Percentiles rank a stretch among this genome's conserved stretches.
Evolutionary conservation across 495 filamentous ascomycete genomes (phyloP).

Genomic region (Aspergillus incahuasiensis): DNA sequence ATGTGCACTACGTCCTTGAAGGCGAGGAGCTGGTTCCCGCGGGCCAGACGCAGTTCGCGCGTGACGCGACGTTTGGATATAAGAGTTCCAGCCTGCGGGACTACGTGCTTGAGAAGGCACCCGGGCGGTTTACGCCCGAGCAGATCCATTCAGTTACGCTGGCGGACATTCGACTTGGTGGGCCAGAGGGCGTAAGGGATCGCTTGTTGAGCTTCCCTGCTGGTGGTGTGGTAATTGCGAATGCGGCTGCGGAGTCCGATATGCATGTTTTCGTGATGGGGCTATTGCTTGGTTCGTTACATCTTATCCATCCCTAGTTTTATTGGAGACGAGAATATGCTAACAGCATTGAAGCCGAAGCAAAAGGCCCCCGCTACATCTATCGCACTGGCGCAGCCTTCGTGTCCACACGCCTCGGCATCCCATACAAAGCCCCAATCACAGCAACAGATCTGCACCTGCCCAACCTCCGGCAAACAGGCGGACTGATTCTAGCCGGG

Average conservation of each 20-base stretch:
- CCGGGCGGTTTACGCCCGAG: conserved; percentile 26
- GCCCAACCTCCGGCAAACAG: conserved; percentile 26
- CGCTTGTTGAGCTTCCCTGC: conserved; percentile 29
- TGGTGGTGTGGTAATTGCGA: conserved; percentile 40
- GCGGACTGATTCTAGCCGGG: conserved; percentile 48
- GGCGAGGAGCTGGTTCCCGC: conserved; percentile 42
- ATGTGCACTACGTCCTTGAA: conserved; percentile 52
- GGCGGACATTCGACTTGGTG: conserved; percentile 40
- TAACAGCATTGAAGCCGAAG: conserved; percentile 27
- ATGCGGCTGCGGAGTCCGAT: conserved; percentile 48
- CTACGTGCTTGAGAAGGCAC: conserved; percentile 49
- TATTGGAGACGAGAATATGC: neutral
- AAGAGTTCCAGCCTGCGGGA: conserved; percentile 44
- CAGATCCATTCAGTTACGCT: conserved; percentile 41
- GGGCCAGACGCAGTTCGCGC: conserved; percentile 45
- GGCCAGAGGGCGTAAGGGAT: conserved; percentile 33
- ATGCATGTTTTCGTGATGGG: conserved; percentile 49
- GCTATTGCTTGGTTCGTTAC: conserved; percentile 38
- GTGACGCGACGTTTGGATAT: conserved; percentile 52
- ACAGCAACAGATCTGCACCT: conserved; percentile 37
- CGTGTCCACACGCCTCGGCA: conserved; percentile 50
- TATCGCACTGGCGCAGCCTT: conserved; percentile 52
- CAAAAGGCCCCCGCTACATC: conserved; percentile 39
- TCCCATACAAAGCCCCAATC: conserved; percentile 41
- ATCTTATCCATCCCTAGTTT: neutral